A percentile compares a stretch with the other conserved stretches of the same genome.
These are phyloP conservation scores for Saturnispora zaruensis DNA, from an alignment of 805 yeast genomes.

Conservation along the genomic window DNA sequence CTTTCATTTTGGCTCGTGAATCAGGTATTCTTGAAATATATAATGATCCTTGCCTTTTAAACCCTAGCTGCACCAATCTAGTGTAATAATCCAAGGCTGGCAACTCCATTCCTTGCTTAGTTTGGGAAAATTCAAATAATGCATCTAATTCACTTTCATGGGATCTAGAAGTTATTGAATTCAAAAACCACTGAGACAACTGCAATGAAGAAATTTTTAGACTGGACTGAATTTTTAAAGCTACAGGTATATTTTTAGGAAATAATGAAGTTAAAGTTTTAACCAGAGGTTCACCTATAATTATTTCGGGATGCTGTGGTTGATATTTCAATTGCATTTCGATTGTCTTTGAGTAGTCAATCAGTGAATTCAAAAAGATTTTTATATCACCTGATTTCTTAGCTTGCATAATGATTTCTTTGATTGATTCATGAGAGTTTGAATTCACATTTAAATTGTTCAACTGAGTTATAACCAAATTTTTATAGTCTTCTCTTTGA, in stretches of 20 bases:
- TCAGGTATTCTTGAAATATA: constrained; percentile 49
- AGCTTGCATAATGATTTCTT: constrained; percentile 30
- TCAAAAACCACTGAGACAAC: constrained; percentile 45
- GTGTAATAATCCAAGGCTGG: constrained; percentile 60
- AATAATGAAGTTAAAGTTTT: constrained; percentile 42
- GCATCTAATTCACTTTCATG: constrained; percentile 50
- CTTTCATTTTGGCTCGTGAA: neutral
- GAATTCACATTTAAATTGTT: constrained; percentile 10
- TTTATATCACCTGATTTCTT: constrained; percentile 28
- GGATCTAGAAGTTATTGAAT: constrained; percentile 36
- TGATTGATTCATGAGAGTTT: constrained; percentile 19
- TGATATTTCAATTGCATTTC: constrained; percentile 36
- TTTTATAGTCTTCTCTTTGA: constrained; percentile 52
- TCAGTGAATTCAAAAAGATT: constrained; percentile 29
- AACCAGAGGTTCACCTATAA: constrained; percentile 29
- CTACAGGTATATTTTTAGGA: constrained; percentile 39
- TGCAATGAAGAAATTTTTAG: constrained; percentile 52
- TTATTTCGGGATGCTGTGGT: neutral
- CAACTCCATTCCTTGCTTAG: constrained; percentile 44
- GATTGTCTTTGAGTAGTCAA: constrained; percentile 24
- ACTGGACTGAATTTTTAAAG: constrained; percentile 40
- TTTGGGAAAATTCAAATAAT: constrained; percentile 42
- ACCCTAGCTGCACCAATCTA: constrained; percentile 45
- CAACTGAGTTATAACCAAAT: constrained; percentile 22
- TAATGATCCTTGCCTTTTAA: constrained; percentile 47